A percentile compares a stretch with the other conserved stretches of the same genome.
phyloP scores from a whole-genome alignment of 1,139 yeast genomes.

The Magnusiomyces suaveolens region DNA sequence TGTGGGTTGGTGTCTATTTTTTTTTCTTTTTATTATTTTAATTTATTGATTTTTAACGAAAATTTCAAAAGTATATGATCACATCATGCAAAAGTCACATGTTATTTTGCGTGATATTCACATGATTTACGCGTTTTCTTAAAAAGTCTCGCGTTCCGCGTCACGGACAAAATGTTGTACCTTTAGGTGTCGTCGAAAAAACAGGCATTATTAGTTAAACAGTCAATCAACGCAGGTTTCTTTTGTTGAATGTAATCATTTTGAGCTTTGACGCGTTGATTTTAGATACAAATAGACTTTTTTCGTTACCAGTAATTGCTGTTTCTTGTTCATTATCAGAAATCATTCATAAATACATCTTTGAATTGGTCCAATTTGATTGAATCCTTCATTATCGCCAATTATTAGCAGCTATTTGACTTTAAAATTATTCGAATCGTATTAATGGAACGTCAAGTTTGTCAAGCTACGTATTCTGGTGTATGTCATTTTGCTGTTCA shows the following conservation, averaged over 20 bases:
- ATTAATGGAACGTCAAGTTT: constrained; percentile 7
- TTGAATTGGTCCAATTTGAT: too few relatives aligned
- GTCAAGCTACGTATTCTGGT: constrained; percentile 15
- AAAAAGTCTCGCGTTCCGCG: not conserved
- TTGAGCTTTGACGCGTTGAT: not conserved
- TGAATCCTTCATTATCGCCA: too few relatives aligned
- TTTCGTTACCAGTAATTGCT: not conserved
- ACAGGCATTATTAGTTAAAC: not conserved
- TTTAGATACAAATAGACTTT: too few relatives aligned
- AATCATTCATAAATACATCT: not conserved
- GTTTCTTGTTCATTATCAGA: not conserved
- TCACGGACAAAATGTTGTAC: too few relatives aligned
- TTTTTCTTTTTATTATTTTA: too few relatives aligned
- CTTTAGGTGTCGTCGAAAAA: not conserved
- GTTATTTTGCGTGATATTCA: not conserved
- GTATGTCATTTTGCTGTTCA: not conserved
- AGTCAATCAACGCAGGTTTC: not conserved
- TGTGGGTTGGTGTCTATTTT: too few relatives aligned
- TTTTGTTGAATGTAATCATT: not conserved
- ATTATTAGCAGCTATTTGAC: too few relatives aligned
- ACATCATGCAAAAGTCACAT: not conserved
- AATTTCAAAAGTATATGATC: not conserved
- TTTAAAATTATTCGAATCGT: not conserved
- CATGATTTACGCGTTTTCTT: not conserved
- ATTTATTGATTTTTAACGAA: not conserved